phyloP scores from a whole-genome alignment of 2,329 filamentous ascomycete species.

The Ceratocystis variospora region DNA sequence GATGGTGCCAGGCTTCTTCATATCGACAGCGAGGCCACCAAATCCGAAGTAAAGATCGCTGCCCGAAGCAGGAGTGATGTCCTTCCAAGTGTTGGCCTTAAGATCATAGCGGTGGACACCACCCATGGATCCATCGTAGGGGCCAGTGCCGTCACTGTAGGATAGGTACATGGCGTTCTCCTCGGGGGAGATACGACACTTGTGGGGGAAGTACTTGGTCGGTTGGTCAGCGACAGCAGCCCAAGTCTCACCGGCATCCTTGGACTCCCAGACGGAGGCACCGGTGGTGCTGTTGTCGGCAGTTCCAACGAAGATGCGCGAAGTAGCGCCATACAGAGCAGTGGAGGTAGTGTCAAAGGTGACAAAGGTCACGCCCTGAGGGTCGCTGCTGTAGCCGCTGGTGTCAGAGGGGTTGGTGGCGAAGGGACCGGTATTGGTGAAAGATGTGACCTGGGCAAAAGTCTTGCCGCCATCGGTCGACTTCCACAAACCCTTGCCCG shows the following conservation, averaged over 20 bases:
- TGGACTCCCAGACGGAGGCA: conserved; percentile 40
- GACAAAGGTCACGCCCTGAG: conserved; percentile 37
- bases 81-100: conserved; percentile 34
- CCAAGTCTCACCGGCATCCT: conserved; percentile 41
- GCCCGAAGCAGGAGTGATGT: conserved; percentile 42
- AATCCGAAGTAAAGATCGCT: conserved; percentile 39
- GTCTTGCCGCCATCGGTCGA: conserved; percentile 42
- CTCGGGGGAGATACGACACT: conserved; percentile 35
- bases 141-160: conserved; percentile 41
- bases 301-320: conserved; percentile 42
- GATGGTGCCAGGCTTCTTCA: conserved; percentile 40
- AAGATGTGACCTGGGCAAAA: conserved; percentile 39
- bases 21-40: conserved; percentile 41
- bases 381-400: conserved; percentile 33
- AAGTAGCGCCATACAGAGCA: conserved; percentile 34
- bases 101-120: conserved; percentile 43
- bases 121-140: conserved; percentile 42
- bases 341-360: conserved; percentile 42
- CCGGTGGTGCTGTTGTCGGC: conserved; percentile 35
- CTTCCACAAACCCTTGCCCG: conserved; percentile 45
- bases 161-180: conserved; percentile 43
- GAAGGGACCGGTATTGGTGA: conserved; percentile 38
- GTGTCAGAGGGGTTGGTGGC: conserved; percentile 33
- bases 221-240: conserved; percentile 37
- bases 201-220: conserved; percentile 39